These are phyloP conservation scores for Trichoderma polysporum DNA, from an alignment of 2,329 filamentous ascomycete species.

Conservation along the genomic window DNA sequence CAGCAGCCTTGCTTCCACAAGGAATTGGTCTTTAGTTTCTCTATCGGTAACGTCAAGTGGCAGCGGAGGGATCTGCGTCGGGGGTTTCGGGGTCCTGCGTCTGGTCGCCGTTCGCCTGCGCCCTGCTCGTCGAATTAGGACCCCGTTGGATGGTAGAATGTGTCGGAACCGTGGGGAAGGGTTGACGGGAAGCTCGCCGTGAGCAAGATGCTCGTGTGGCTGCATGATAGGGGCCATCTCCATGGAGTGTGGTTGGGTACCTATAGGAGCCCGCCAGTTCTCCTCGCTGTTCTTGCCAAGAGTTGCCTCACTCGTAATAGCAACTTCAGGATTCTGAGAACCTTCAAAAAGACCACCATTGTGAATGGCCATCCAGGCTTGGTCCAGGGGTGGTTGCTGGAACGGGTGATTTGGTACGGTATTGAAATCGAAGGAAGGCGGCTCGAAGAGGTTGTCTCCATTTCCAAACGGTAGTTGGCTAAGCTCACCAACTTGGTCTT, in stretches of 20 bases:
- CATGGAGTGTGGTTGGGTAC: background rate
- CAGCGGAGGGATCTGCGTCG: background rate
- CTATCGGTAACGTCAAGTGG: background rate
- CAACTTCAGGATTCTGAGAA: background rate
- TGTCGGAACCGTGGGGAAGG: background rate
- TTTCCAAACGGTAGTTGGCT: background rate
- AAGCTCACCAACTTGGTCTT: background rate
- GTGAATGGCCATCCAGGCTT: background rate
- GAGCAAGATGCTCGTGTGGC: background rate
- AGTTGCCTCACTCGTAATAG: background rate
- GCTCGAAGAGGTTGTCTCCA: background rate
- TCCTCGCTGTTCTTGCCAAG: background rate
- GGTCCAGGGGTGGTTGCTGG: background rate
- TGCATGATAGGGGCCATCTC: background rate
- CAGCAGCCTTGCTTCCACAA: constrained; percentile 53
- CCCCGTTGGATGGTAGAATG: background rate
- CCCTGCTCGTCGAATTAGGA: background rate
- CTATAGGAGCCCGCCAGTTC: no score
- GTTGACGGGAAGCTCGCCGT: background rate
- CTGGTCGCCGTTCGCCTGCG: background rate
- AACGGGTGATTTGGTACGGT: background rate
- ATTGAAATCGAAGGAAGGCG: background rate
- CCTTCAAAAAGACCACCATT: background rate
- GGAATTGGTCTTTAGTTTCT: constrained; percentile 41
- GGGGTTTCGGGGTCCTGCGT: background rate